Percentiles rank a stretch among this genome's conserved stretches.
phyloP scores from a whole-genome alignment of 2,329 filamentous ascomycete species.

The Xylariaceae sp. region DNA sequence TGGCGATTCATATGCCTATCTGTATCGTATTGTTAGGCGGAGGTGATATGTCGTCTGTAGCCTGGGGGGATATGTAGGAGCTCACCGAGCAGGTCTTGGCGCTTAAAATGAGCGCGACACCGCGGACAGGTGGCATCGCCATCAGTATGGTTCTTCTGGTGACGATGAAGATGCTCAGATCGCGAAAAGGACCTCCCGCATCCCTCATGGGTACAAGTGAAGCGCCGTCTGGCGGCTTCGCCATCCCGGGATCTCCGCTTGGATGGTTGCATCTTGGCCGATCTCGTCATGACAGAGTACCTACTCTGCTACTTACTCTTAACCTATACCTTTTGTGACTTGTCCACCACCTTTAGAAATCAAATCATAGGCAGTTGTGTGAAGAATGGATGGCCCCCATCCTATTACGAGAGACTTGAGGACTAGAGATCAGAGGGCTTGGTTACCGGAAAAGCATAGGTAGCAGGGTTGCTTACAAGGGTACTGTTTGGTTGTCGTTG shows the following conservation, averaged over 20 bases:
- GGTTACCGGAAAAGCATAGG: neutral
- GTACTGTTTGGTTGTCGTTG: neutral
- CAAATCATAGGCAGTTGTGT: conserved; percentile 13
- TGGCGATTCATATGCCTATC: conserved; percentile 61
- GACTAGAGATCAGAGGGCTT: neutral
- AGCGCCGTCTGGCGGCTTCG: conserved; percentile 12
- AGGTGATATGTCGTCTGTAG: neutral
- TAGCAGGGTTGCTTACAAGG: neutral
- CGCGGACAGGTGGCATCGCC: conserved; percentile 58
- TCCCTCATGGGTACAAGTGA: conserved; percentile 45
- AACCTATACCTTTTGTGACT: too few relatives aligned
- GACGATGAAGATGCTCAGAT: conserved; percentile 60
- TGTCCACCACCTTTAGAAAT: conserved; percentile 22
- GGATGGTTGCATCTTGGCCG: conserved; percentile 23
- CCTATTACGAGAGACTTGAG: conserved; percentile 2
- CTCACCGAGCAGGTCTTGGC: conserved; percentile 61
- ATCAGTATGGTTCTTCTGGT: conserved; percentile 58
- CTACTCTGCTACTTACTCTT: too few relatives aligned
- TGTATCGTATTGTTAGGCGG: conserved; percentile 36
- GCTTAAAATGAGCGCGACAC: conserved; percentile 63
- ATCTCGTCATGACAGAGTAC: conserved; percentile 3
- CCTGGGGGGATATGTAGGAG: neutral
- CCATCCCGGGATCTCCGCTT: conserved; percentile 19
- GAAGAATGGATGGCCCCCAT: conserved; percentile 17
- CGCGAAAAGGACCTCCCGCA: conserved; percentile 59